Conservation (phyloP, 2,329 filamentous ascomycete species). For the Phialophora verrucosa region DNA sequence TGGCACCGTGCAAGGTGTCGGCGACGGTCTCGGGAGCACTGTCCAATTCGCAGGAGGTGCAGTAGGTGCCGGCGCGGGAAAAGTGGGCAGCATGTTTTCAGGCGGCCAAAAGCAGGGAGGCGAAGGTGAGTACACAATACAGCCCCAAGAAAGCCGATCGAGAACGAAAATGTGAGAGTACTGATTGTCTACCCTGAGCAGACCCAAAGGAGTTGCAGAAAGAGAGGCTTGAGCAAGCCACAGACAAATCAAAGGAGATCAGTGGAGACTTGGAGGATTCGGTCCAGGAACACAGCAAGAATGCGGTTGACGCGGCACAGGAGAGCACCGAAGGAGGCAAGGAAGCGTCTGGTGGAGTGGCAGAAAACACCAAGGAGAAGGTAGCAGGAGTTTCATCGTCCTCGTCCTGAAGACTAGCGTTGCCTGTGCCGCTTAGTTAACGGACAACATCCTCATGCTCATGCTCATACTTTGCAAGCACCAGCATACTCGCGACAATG, state of each 20-base stretch:
- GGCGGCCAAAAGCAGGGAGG: conserved; percentile 18
- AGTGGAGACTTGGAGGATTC: conserved; percentile 17
- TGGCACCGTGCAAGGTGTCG: conserved; percentile 28
- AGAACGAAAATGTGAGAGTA: background rate
- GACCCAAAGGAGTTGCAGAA: conserved; percentile 24
- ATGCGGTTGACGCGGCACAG: conserved; percentile 22
- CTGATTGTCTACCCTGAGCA: conserved; percentile 2
- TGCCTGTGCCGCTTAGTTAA: background rate
- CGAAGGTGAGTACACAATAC: conserved; percentile 20
- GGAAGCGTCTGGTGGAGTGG: conserved; percentile 17
- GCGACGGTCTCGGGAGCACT: conserved; percentile 29
- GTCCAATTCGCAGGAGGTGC: conserved; percentile 36
- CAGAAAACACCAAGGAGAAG: conserved; percentile 28
- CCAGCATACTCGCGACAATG: background rate
- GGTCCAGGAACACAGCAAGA: conserved; percentile 28
- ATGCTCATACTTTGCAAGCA: background rate
- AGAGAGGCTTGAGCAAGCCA: conserved; percentile 23
- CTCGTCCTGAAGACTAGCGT: conserved; percentile 18
- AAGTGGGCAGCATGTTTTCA: conserved; percentile 32
- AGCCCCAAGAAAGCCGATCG: background rate
- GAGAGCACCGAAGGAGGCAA: conserved; percentile 17
- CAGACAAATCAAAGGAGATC: conserved; percentile 28
- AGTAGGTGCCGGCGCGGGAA: conserved; percentile 33
- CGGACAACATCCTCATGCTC: background rate
- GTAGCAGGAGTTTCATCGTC: conserved; percentile 31